Percentiles rank a stretch among this genome's conserved stretches.
These are phyloP conservation scores for Hyaloscypha bicolor DNA, from an alignment of 495 filamentous ascomycete species.

Conservation along the genomic window DNA sequence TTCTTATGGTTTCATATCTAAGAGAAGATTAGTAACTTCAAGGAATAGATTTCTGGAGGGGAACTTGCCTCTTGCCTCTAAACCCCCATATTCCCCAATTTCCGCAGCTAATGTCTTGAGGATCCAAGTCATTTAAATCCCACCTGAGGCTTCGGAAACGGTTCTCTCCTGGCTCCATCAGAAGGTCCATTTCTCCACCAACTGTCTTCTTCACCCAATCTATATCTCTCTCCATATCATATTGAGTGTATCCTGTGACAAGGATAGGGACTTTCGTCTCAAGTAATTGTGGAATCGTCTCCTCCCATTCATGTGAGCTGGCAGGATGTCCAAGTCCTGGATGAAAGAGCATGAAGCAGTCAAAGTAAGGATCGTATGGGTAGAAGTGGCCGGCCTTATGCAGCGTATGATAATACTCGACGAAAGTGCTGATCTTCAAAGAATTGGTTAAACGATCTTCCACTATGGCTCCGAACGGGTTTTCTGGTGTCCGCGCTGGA, in stretches of 20 bases:
- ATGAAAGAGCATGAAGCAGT: slow-evolving; percentile 95
- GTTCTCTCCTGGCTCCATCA: slow-evolving; percentile 93
- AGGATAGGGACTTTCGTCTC: slow-evolving; percentile 95
- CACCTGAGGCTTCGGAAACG: slow-evolving; percentile 91
- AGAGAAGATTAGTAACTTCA: slow-evolving; percentile 35
- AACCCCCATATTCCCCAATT: slow-evolving; percentile 98
- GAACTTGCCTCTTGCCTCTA: slow-evolving; percentile 87
- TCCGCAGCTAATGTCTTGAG: slow-evolving; percentile 89
- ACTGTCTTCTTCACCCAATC: slow-evolving; percentile 84
- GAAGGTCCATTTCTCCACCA: slow-evolving; percentile 84
- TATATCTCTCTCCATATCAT: slow-evolving; percentile 89
- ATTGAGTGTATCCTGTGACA: slow-evolving; percentile 92
- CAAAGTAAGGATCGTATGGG: slow-evolving; percentile 97
- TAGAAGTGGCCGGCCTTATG: slow-evolving; percentile 86
- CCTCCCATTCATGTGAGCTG: slow-evolving; percentile 88
- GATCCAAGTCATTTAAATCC: slow-evolving; percentile 96
- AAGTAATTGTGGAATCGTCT: slow-evolving; percentile 83
- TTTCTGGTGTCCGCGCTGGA: slow-evolving; percentile 75
- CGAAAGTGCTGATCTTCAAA: slow-evolving; percentile 95
- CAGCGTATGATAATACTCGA: slow-evolving; percentile 97
- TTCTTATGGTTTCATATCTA: slow-evolving; percentile 66
- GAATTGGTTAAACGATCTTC: slow-evolving; percentile 82
- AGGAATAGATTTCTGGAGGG: background rate
- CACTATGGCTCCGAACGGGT: slow-evolving; percentile 90
- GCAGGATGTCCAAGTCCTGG: slow-evolving; percentile 94